Evolutionary conservation across 768 basidiomycete genomes (phyloP).

Genomic region (Coprinopsis marcescibilis): DNA sequence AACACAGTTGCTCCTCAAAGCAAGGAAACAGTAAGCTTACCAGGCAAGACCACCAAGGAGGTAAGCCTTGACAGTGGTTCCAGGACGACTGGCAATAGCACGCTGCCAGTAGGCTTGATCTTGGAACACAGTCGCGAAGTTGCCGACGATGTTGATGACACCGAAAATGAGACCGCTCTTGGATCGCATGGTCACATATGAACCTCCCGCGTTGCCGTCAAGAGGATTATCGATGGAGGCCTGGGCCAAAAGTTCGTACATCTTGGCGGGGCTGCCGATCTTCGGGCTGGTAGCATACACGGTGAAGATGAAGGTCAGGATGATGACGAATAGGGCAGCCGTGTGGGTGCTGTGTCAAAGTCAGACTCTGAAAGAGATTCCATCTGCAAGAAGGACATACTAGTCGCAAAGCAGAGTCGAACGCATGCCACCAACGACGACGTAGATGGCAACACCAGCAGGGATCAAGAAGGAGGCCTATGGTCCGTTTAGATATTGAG

Average conservation of each 20-base stretch:
- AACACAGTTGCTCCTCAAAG: background rate
- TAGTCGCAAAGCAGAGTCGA: constrained; percentile 84
- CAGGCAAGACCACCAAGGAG: constrained; percentile 85
- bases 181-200: constrained; percentile 79
- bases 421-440: constrained; percentile 82
- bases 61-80: constrained; percentile 86
- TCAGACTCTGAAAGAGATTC: background rate
- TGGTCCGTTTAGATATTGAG: background rate
- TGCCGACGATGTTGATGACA: constrained; percentile 84
- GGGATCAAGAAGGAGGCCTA: constrained; percentile 89
- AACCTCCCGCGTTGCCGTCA: constrained; percentile 76
- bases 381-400: constrained; percentile 41
- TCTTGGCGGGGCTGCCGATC: constrained; percentile 71
- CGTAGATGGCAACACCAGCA: constrained; percentile 82
- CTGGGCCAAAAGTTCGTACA: constrained; percentile 73
- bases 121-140: constrained; percentile 58
- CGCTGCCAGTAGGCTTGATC: constrained; percentile 88
- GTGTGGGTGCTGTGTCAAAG: constrained; percentile 66
- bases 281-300: constrained; percentile 75
- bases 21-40: constrained; percentile 29
- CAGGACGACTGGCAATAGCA: constrained; percentile 82
- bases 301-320: constrained; percentile 68
- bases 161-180: constrained; percentile 76
- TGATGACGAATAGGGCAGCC: constrained; percentile 78
- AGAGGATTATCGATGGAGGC: constrained; percentile 57